phyloP scores from a whole-genome alignment of 306 rosid species.

The Quillaja saponaria region DNA sequence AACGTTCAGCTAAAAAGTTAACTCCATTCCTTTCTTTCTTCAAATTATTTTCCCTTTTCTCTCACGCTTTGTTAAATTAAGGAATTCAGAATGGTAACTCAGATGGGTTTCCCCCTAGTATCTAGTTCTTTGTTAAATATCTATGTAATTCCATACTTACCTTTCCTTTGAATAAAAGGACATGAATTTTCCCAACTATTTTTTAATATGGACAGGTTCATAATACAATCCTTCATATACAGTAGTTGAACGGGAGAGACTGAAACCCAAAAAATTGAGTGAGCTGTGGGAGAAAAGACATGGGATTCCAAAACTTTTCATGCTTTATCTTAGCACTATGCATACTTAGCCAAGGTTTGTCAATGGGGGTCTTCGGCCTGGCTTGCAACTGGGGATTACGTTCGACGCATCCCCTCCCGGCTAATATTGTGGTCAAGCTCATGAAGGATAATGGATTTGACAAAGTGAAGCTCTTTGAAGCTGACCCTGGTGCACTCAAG shows the following conservation, averaged over 20 bases:
- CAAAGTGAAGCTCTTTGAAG: conserved; percentile 90
- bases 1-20: no score
- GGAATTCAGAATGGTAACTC: conserved; percentile 17
- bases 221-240: conserved; percentile 35
- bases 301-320: conserved; percentile 43
- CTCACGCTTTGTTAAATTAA: conserved; percentile 14
- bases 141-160: conserved; percentile 65
- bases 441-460: conserved; percentile 79
- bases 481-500: conserved; percentile 66
- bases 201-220: not conserved
- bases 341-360: conserved; percentile 42
- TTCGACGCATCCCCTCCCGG: conserved; percentile 69
- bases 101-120: conserved; percentile 44
- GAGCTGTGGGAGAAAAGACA: conserved; percentile 21
- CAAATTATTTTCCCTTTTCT: conserved; percentile 34
- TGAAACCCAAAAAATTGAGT: conserved; percentile 5
- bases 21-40: conserved; percentile 66
- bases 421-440: conserved; percentile 59
- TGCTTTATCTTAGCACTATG: conserved; percentile 48
- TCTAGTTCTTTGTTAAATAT: conserved; percentile 50
- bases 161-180: conserved; percentile 51
- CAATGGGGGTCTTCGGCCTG: conserved; percentile 50
- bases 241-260: conserved; percentile 7
- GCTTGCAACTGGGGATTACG: conserved; percentile 89
- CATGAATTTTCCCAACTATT: conserved; percentile 9